Base-by-base conservation (phyloP, 2,329 filamentous ascomycete species). In the Fusarium anguioides region DNA sequence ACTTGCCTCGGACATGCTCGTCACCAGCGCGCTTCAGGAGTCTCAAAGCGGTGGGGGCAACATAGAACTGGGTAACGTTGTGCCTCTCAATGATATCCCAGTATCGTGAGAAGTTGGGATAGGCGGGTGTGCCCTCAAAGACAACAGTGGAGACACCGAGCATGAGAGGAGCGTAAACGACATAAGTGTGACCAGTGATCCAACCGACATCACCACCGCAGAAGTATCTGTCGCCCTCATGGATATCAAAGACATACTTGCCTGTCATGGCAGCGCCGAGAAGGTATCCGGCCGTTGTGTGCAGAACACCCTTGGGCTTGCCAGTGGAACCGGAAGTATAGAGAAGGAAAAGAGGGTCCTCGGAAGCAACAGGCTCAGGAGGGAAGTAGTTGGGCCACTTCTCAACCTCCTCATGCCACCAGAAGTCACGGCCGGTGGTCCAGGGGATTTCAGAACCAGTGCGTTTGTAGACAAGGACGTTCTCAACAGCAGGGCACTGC, bases 211-310 rank as follows among this genome's bases (percentile, higher is more conserved):
- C 96, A 78, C 96, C 96, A 79, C 94, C 96, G 74, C 96, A 99
- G 86, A 98, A 98, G 86, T 96, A 97, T 67, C 88, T 89, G 79
- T 99, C 96, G 52, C 91, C 89, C 66, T 94, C 91, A 79, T 99
- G 96, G 67, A 99, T 96, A 78, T 99, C 96, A 77, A 99, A 99
- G 65, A 98, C 95, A 79, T 99, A 98, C 82, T 98, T 99, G 80
- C 94, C 95, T 14, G 96, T 99, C 74, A 91, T 86, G 31, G 96
- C 95, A 49, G 94, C 94, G 60, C 96, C 96, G 9, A 98, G 82
- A n/a, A 99, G 87, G 78, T 98, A 99, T 49, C 96, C 96, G 63
- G 85, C 96, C 33, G 95, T 99, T 24, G 94, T 96, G 86, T 99
- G 96, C 93, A 99, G 91, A 55, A 99, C 92, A 81, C 96, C 96